Evolutionary conservation across 1,284 basidiomycete genomes (phyloP), one percentile per base, ranked within the genome.

Genomic region (Ganoderma leucocontextum): DNA sequence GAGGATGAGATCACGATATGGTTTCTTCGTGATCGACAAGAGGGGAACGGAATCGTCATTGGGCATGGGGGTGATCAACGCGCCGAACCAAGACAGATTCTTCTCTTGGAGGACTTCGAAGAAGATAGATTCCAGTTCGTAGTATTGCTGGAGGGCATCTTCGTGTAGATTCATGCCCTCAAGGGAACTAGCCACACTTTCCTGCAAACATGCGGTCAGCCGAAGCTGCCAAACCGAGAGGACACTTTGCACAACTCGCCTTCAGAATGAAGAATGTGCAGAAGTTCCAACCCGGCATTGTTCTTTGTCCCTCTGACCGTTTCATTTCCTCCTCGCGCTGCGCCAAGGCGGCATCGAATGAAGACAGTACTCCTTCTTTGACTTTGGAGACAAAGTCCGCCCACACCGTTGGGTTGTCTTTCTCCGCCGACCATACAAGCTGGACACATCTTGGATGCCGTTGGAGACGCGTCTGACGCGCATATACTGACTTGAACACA

Each of bases 281-380:
- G 77, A 97, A 98, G 78, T 98, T 97, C 97, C 97, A 98, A 2
- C 96, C 96, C 1, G 95, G 93, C 87, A 95, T 93, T 71, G 91
- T 86, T 67, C 93, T 86, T 78, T 97, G 95, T 60, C 89, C 86
- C 78, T 98, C 96, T 0, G 94, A 95, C 33, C 93, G 87, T 75
- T 87, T 91, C 2, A 98, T 91, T 69, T 97, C 95, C 61, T 98
- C 96, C 76, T 96, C 94, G 19, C 94, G 87, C 72, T 91, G 89
- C 7, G 86, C 81, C 52, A 99, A 86, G 7, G 93, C 90, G 10
- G 84, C 81, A 75, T 98, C 95, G 72, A 99, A 96, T 0, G 96
- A 92, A 42, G 84, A 83, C 22, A 97, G 81, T 17, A 98, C 80
- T 15, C 92, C 92, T 67, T 99, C 97, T 80, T 98, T 99, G 73